Conservation (phyloP, 208 protist genomes). For the Crithidia brevicula region DNA sequence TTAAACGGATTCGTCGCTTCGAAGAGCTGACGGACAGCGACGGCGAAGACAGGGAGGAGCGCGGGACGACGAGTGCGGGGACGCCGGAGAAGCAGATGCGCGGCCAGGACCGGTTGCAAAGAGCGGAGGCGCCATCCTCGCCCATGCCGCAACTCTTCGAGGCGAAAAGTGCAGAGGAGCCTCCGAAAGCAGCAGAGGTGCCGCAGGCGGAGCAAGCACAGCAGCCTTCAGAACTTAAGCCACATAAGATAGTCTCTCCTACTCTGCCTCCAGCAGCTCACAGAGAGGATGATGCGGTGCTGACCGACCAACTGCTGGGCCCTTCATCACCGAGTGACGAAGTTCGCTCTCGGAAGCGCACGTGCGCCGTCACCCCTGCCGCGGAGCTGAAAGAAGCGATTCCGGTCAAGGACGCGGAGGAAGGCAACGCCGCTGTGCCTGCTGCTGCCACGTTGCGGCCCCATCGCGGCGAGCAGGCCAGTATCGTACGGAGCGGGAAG, state of each 20-base stretch:
- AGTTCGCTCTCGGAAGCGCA: neutral
- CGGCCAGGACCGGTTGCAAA: neutral
- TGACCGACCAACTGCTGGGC: conserved; percentile 24
- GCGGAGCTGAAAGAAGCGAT: neutral
- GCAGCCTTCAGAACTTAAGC: too few relatives aligned
- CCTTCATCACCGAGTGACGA: neutral
- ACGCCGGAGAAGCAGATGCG: conserved; percentile 29
- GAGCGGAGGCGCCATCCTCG: neutral
- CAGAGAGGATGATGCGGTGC: neutral
- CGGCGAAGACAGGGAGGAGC: conserved; percentile 1
- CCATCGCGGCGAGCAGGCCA: neutral
- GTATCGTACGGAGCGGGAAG: neutral
- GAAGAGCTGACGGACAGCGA: conserved; percentile 6
- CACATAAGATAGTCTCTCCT: too few relatives aligned
- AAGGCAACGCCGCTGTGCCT: neutral
- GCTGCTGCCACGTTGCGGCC: neutral
- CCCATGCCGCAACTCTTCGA: neutral
- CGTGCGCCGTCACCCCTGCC: neutral
- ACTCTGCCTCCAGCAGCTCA: neutral
- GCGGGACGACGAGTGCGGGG: conserved; percentile 7
- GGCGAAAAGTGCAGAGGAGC: too few relatives aligned
- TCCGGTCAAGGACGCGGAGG: neutral
- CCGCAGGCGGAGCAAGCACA: neutral
- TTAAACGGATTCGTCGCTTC: conserved; percentile 6
- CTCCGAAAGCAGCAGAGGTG: too few relatives aligned